Evolutionary conservation across 352 stramenopile genomes (phyloP).

Genomic region (Phytophthora ohioensis): DNA sequence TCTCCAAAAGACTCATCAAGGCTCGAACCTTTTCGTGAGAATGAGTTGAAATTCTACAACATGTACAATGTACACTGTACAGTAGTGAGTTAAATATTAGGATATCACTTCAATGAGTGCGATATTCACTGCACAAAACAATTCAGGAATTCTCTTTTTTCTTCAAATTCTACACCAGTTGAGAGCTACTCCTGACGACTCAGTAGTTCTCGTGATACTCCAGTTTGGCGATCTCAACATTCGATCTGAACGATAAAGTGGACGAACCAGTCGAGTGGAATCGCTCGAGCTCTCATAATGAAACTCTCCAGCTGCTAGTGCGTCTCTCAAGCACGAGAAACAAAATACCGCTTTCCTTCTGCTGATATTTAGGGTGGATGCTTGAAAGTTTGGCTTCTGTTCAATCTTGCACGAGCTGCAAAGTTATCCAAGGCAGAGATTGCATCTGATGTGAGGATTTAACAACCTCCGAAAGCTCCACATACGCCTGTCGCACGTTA

Average conservation of each 20-base stretch:
- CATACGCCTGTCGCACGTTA: slow-evolving; percentile 20
- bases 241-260: slow-evolving; percentile 21
- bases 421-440: slow-evolving; percentile 13
- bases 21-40: no score
- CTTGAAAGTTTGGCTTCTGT: slow-evolving; percentile 25
- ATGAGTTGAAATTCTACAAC: no score
- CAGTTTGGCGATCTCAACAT: slow-evolving; percentile 16
- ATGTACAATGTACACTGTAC: no score
- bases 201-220: slow-evolving; percentile 17
- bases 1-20: no score
- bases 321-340: slow-evolving; percentile 33
- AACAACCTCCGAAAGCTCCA: slow-evolving; percentile 13
- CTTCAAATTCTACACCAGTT: no score
- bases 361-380: slow-evolving; percentile 17
- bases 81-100: no score
- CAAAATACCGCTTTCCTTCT: slow-evolving; percentile 47
- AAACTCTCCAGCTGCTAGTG: slow-evolving; percentile 18
- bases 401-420: slow-evolving; percentile 23
- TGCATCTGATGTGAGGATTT: slow-evolving; percentile 13
- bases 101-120: no score
- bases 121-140: no score
- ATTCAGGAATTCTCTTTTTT: no score
- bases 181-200: slow-evolving; percentile 7
- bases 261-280: neutral
- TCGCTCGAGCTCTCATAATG: slow-evolving; percentile 2